A percentile compares a stretch with the other conserved stretches of the same genome.
Conservation (phyloP, 2,329 filamentous ascomycete genomes). For the Lecanicillium sp. region DNA sequence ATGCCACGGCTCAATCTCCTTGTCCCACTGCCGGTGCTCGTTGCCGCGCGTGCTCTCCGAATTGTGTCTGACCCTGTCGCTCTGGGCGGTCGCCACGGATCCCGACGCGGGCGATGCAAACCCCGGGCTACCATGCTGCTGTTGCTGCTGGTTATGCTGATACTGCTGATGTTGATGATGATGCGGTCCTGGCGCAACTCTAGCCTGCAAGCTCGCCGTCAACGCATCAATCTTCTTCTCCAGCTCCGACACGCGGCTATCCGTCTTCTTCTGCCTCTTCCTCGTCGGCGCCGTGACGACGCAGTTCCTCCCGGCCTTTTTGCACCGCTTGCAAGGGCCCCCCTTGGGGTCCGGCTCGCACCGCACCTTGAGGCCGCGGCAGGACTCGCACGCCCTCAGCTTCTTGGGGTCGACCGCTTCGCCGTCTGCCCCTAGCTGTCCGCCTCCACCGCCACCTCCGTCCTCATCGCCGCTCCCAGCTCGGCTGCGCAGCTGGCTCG, state of each 20-base stretch:
- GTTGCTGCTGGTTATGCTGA: background rate
- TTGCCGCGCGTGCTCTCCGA: background rate
- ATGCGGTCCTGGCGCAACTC: slow-evolving; percentile 12
- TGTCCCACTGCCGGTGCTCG: slow-evolving; percentile 4
- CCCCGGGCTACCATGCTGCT: background rate
- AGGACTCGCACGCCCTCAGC: slow-evolving; percentile 66
- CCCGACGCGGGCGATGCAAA: too few relatives aligned
- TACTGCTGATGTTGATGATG: background rate
- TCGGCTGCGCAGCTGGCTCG: background rate
- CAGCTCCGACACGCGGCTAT: slow-evolving; percentile 79
- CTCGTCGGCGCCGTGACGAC: slow-evolving; percentile 66
- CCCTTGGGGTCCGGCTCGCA: slow-evolving; percentile 69
- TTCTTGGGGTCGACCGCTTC: slow-evolving; percentile 49
- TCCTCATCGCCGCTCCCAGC: background rate
- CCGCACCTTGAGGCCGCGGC: slow-evolving; percentile 70
- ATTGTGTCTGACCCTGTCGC: too few relatives aligned
- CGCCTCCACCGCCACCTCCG: background rate
- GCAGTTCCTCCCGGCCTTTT: slow-evolving; percentile 71
- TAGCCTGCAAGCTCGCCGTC: slow-evolving; percentile 68
- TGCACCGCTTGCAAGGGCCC: slow-evolving; percentile 66
- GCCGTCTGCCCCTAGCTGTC: slow-evolving; percentile 8
- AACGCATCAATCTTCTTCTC: slow-evolving; percentile 89
- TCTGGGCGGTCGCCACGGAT: too few relatives aligned
- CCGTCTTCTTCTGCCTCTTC: slow-evolving; percentile 87
- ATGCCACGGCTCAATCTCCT: slow-evolving; percentile 2